These are phyloP conservation scores for Rhizodiscina lignyota DNA, from an alignment of 495 filamentous ascomycete genomes.

Conservation along the genomic window DNA sequence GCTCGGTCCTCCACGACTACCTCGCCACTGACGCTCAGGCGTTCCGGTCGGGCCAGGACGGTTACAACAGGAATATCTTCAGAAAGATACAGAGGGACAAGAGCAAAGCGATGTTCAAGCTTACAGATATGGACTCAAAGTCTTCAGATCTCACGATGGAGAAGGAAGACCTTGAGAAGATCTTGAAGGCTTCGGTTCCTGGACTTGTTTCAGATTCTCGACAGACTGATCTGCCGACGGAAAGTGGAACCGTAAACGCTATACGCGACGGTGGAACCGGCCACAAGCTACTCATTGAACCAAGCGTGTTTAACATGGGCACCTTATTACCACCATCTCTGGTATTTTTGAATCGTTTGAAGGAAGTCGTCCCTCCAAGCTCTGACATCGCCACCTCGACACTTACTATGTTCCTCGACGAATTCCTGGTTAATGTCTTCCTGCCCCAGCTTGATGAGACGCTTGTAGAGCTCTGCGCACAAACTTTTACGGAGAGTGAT, in stretches of 20 bases:
- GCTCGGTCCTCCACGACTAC: slow-evolving; percentile 88
- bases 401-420: slow-evolving; percentile 88
- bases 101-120: slow-evolving; percentile 45
- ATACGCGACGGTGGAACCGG: slow-evolving; percentile 44
- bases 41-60: slow-evolving; percentile 27
- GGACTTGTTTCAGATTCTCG: slow-evolving; percentile 74
- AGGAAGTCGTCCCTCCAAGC: slow-evolving; percentile 73
- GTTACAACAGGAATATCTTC: slow-evolving; percentile 37
- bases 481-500: slow-evolving; percentile 66
- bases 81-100: slow-evolving; percentile 48
- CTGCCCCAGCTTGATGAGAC: slow-evolving; percentile 94
- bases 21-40: slow-evolving; percentile 79
- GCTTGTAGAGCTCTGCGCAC: slow-evolving; percentile 68
- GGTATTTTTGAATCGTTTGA: slow-evolving; percentile 77
- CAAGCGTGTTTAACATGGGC: slow-evolving; percentile 96
- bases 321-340: slow-evolving; percentile 85
- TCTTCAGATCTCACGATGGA: slow-evolving; percentile 59
- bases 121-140: slow-evolving; percentile 66
- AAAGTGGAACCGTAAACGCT: slow-evolving; percentile 15
- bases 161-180: slow-evolving; percentile 77
- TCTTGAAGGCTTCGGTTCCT: slow-evolving; percentile 79
- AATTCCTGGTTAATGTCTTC: slow-evolving; percentile 97
- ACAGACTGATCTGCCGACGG: slow-evolving; percentile 11
- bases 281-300: slow-evolving; percentile 81
- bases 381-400: slow-evolving; percentile 75